Evolutionary conservation across 352 stramenopile genomes (phyloP), one percentile per base, ranked within the genome.

Genomic region (Phytophthora citrophthora): DNA sequence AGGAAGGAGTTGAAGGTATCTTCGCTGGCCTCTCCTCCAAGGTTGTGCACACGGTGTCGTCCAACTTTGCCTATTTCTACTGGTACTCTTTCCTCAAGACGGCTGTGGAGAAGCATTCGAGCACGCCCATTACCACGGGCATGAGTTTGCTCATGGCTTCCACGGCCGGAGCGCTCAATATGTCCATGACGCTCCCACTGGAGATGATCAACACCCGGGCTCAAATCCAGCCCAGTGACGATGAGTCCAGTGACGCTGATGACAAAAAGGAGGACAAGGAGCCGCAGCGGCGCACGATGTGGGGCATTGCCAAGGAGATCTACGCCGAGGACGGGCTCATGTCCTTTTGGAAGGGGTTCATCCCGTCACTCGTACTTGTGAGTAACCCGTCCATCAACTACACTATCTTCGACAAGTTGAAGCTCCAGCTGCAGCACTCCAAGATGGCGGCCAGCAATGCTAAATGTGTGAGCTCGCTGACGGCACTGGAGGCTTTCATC

Each of bases 351-450:
- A 91, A 94, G 39, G 89, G 89, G n/a, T 93, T 90, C 54, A 67
- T 95, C 18, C 88, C 89, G 47, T 94, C 88, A n/a, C 70, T 96
- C 26, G 80, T 96, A 59, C 81, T 96, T 47, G 88, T 93, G 18
- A 92, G 74, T 68, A 96, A 96, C 66, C 89, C 89, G 26, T 91
- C 88, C 29, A 96, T 96, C 68, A 95, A 96, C 72, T 96, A 91
- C 61, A 95, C 89, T 15, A 78, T 93, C 44, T 96, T 95, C 45
- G 88, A 96, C 70, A 83, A 83, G 52, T 74, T 96, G 31, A 96
- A 96, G 66, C 64, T 91, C 40, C 68, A 77, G 26, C 47, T 91
- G 54, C 83, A 86, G 53, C 56, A 73, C 40, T 76, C 61, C 39
- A 89, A 85, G 62, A 88, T 82, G 70, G 52, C 61, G 26, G 68